These are phyloP conservation scores for Oryza nivara DNA, from an alignment of 176 grass and related monocot genomes.

Conservation along the genomic window DNA sequence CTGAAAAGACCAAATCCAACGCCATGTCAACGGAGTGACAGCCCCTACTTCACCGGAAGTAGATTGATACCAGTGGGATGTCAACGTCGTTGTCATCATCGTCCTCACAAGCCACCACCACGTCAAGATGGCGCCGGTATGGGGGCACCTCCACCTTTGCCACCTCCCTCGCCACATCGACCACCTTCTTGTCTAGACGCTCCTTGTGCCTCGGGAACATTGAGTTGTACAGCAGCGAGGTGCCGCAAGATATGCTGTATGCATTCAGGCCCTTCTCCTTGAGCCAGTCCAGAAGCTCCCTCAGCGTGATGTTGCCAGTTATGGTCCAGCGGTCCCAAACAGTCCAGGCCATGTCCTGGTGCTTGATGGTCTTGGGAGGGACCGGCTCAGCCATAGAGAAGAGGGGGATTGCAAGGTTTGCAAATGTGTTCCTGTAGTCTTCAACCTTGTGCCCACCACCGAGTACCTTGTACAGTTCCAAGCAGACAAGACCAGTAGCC, in stretches of 20 bases:
- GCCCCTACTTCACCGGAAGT: constrained; percentile 71
- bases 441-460: constrained; percentile 68
- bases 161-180: constrained; percentile 68
- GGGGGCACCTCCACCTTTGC: constrained; percentile 78
- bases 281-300: constrained; percentile 81
- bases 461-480: constrained; percentile 85
- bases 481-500: constrained; percentile 84
- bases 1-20: background rate
- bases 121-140: constrained; percentile 68
- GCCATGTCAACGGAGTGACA: background rate
- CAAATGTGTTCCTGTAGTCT: constrained; percentile 87
- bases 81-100: constrained; percentile 88
- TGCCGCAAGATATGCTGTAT: constrained; percentile 84
- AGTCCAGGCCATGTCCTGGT: constrained; percentile 73
- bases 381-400: constrained; percentile 91
- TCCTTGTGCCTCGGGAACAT: constrained; percentile 96
- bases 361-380: constrained; percentile 73
- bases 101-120: constrained; percentile 85
- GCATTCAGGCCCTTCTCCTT: constrained; percentile 75
- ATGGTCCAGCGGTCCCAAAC: constrained; percentile 91
- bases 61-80: constrained; percentile 76
- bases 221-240: constrained; percentile 84
- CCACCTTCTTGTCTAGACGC: constrained; percentile 71
- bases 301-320: constrained; percentile 64
- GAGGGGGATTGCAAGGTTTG: constrained; percentile 82